Percentiles rank a stretch among this genome's conserved stretches.
phyloP scores from a whole-genome alignment of 352 stramenopile species.

The Pythium rishiriense region DNA sequence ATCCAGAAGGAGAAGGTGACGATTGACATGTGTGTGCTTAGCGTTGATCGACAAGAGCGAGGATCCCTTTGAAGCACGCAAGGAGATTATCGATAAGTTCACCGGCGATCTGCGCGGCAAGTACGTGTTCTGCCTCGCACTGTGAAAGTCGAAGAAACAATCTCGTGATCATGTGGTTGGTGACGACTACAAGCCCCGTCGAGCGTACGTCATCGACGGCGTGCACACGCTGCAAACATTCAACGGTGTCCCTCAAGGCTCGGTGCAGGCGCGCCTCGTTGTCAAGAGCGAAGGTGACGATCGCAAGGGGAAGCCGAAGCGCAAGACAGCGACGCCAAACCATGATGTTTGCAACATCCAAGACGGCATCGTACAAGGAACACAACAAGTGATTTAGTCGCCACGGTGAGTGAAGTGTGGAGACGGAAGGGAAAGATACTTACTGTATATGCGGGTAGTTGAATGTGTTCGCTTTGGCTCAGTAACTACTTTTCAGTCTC shows the following conservation, averaged over 20 bases:
- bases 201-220: not conserved
- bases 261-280: not conserved
- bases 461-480: too few species aligned
- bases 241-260: conserved; percentile 2
- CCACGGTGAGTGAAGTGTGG: too few species aligned
- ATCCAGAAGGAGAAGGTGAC: conserved; percentile 4
- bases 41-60: conserved; percentile 10
- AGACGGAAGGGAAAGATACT: too few species aligned
- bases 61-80: not conserved
- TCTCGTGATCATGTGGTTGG: conserved; percentile 6
- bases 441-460: too few species aligned
- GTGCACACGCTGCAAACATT: not conserved
- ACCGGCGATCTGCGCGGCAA: not conserved
- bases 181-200: conserved; percentile 2
- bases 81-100: not conserved
- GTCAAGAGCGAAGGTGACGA: not conserved
- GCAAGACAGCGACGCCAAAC: not conserved
- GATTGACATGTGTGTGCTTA: conserved; percentile 4
- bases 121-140: conserved; percentile 10
- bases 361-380: not conserved
- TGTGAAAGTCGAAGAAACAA: conserved; percentile 17
- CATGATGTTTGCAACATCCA: not conserved
- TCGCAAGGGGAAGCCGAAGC: conserved; percentile 1
- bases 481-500: too few species aligned
- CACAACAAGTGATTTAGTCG: not conserved